phyloP scores from a whole-genome alignment of 345 rosid species.

The Garcia nutans region DNA sequence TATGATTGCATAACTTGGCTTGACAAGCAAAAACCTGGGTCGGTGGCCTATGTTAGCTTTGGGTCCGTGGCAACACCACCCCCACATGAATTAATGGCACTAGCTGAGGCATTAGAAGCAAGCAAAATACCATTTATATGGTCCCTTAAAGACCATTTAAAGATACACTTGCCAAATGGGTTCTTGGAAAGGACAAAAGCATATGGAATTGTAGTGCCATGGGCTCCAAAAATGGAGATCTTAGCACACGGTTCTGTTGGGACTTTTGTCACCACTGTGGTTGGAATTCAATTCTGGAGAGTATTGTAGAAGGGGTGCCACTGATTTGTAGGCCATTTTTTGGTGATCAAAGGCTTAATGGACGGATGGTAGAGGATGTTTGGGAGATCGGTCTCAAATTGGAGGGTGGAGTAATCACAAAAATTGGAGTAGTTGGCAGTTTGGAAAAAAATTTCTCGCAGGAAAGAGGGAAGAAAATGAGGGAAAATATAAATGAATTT shows the following conservation, averaged over 20 bases:
- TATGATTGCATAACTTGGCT: constrained; percentile 39
- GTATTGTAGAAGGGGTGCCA: constrained; percentile 35
- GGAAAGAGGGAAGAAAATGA: constrained; percentile 25
- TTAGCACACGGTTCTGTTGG: constrained; percentile 30
- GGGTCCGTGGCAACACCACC: constrained; percentile 38
- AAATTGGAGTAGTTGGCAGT: constrained; percentile 11
- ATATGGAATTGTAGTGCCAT: constrained; percentile 34
- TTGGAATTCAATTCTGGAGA: constrained; percentile 42
- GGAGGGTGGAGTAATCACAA: constrained; percentile 23
- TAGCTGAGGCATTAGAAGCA: constrained; percentile 41
- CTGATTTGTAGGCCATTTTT: constrained; percentile 44
- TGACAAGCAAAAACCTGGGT: constrained; percentile 26
- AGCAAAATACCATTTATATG: constrained; percentile 34
- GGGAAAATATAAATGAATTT: constrained; percentile 21
- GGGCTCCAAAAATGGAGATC: constrained; percentile 41
- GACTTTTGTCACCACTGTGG: constrained; percentile 41
- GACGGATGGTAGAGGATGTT: constrained; percentile 28
- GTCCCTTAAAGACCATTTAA: constrained; percentile 33
- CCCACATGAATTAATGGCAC: constrained; percentile 30
- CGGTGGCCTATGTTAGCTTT: constrained; percentile 45
- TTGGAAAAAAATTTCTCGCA: constrained; percentile 13
- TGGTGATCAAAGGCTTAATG: constrained; percentile 44
- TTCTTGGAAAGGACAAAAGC: constrained; percentile 30
- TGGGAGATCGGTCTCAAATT: constrained; percentile 30
- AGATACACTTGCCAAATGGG: constrained; percentile 36